These are phyloP conservation scores for Curvularia lunata DNA, from an alignment of 2,329 filamentous ascomycete species.

Conservation along the genomic window DNA sequence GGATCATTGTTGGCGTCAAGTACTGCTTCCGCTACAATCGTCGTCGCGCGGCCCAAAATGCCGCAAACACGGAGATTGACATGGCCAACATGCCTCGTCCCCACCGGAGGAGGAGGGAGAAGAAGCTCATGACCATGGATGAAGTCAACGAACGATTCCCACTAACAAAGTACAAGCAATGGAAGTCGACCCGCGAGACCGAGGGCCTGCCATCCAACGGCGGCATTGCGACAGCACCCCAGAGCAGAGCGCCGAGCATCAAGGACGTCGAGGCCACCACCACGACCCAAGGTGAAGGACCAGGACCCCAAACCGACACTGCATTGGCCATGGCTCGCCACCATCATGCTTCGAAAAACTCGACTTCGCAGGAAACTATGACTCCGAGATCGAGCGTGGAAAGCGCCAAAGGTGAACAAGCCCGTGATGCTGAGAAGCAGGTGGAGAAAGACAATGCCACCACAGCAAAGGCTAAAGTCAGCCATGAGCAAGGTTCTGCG, in stretches of 20 bases:
- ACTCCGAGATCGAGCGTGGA: constrained; percentile 35
- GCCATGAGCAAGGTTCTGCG: constrained; percentile 28
- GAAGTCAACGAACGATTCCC: constrained; percentile 98
- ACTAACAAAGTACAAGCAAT: constrained; percentile 93
- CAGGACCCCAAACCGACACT: constrained; percentile 44
- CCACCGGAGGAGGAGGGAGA: constrained; percentile 86
- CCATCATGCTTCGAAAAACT: constrained; percentile 56
- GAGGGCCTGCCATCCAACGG: constrained; percentile 84
- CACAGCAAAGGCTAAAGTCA: constrained; percentile 35
- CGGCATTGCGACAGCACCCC: constrained; percentile 73
- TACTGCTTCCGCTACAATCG: constrained; percentile 99
- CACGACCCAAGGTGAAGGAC: constrained; percentile 40
- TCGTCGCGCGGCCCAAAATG: constrained; percentile 79
- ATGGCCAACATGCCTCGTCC: constrained; percentile 83
- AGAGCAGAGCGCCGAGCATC: constrained; percentile 75
- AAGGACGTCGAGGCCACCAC: constrained; percentile 65
- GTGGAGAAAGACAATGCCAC: constrained; percentile 15
- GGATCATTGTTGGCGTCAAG: constrained; percentile 99
- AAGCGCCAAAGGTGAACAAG: constrained; percentile 20
- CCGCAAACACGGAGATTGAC: constrained; percentile 80
- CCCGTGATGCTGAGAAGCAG: constrained; percentile 33
- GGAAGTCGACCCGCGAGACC: constrained; percentile 82
- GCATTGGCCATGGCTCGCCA: constrained; percentile 51
- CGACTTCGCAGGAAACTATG: constrained; percentile 28
- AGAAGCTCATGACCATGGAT: constrained; percentile 99